Conservation (phyloP, 2,329 filamentous ascomycete genomes). For the Colletotrichum trifolii region DNA sequence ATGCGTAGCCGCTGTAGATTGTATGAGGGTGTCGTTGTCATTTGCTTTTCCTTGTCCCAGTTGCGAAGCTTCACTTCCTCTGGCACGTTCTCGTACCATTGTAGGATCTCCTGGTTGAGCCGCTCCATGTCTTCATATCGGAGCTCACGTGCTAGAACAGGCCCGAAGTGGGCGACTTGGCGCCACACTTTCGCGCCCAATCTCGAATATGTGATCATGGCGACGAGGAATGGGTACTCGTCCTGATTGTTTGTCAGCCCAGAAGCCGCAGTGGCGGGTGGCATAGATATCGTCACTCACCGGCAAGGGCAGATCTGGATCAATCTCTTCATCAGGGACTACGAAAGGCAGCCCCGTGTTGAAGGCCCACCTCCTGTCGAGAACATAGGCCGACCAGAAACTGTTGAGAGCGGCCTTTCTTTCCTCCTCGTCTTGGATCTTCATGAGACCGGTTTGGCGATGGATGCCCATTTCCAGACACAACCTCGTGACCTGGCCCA, state of each 20-base stretch:
- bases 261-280: background rate
- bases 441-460: constrained; percentile 77
- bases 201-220: constrained; percentile 86
- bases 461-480: constrained; percentile 88
- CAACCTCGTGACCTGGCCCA: constrained; percentile 83
- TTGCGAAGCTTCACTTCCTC: constrained; percentile 68
- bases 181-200: constrained; percentile 90
- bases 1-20: constrained; percentile 80
- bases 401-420: constrained; percentile 75
- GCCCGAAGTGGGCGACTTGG: constrained; percentile 77
- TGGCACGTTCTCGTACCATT: constrained; percentile 85
- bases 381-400: constrained; percentile 88
- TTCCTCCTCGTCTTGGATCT: constrained; percentile 76
- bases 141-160: constrained; percentile 69
- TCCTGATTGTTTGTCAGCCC: constrained; percentile 51
- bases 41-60: constrained; percentile 65
- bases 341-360: constrained; percentile 90
- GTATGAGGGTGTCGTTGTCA: constrained; percentile 68
- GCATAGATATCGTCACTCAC: constrained; percentile 59
- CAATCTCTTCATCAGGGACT: constrained; percentile 86
- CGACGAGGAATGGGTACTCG: constrained; percentile 76
- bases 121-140: constrained; percentile 81
- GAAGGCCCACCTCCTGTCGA: constrained; percentile 90
- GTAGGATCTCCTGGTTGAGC: constrained; percentile 84
- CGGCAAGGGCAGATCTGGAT: constrained; percentile 81